Conservation (phyloP, 495 filamentous ascomycete genomes). For the Lophiotrema nucula region DNA sequence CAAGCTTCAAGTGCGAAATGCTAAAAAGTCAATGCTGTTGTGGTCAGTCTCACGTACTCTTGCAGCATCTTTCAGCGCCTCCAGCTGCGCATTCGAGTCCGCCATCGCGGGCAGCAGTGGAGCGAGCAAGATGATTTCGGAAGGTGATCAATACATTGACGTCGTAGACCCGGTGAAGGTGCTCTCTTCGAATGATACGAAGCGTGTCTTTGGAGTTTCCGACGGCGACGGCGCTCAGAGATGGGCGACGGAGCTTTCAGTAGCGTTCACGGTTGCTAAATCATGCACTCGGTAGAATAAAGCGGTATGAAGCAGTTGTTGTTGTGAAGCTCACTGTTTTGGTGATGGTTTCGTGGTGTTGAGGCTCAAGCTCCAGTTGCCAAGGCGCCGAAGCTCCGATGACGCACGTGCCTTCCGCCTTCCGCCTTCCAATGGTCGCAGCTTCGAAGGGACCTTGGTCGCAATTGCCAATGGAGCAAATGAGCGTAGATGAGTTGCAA, state of each 20-base stretch:
- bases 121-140: neutral
- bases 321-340: neutral
- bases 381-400: neutral
- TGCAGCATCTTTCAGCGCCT: conserved; percentile 18
- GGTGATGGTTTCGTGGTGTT: conserved; percentile 14
- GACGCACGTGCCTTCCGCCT: conserved; percentile 6
- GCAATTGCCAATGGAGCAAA: too few species aligned
- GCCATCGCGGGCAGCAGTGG: conserved; percentile 14
- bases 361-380: neutral
- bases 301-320: neutral
- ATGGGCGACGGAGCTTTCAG: too few species aligned
- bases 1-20: neutral
- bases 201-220: too few species aligned
- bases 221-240: too few species aligned
- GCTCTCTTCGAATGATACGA: too few species aligned
- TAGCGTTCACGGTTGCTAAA: too few species aligned
- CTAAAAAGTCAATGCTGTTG: neutral
- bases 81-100: neutral
- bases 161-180: neutral
- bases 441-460: too few species aligned
- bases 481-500: too few species aligned
- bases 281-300: neutral
- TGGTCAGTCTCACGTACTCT: conserved; percentile 16
- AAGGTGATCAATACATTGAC: neutral
- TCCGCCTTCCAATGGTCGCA: too few species aligned